Evolutionary conservation across 106 monocot species (phyloP).

Genomic region (Acorus calamus): DNA sequence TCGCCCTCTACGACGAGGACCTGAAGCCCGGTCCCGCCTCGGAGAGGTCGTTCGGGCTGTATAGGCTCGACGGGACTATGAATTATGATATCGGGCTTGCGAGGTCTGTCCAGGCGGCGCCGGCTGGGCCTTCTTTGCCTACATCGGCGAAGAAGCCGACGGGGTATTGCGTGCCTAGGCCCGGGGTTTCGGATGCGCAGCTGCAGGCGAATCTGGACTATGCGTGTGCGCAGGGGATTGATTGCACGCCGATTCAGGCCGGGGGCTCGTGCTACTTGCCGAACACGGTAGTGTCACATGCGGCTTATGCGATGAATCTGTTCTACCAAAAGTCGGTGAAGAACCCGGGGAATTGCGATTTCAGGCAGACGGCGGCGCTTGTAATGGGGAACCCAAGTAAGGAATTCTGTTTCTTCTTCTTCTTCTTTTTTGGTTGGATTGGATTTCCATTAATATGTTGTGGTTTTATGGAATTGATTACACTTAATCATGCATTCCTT

Average conservation of each 20-base stretch:
- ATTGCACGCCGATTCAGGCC: conserved; percentile 53
- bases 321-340: no score
- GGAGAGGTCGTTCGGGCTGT: conserved; percentile 40
- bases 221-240: conserved; percentile 49
- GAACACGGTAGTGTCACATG: conserved; percentile 47
- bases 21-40: conserved; percentile 41
- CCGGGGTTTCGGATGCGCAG: conserved; percentile 18
- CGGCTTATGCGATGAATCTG: conserved; percentile 51
- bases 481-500: no score
- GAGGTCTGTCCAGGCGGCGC: background rate
- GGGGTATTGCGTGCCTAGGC: conserved; percentile 38
- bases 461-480: no score
- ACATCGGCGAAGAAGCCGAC: background rate
- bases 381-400: no score
- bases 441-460: no score
- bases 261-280: conserved; percentile 55
- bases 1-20: conserved; percentile 49
- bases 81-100: no score
- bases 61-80: background rate
- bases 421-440: no score
- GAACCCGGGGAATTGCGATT: no score
- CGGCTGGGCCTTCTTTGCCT: background rate
- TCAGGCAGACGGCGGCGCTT: no score
- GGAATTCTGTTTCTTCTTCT: no score
- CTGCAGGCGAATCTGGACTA: conserved; percentile 60